phyloP scores from a whole-genome alignment of 164 flowering plant species.

The Pachysandra terminalis region DNA sequence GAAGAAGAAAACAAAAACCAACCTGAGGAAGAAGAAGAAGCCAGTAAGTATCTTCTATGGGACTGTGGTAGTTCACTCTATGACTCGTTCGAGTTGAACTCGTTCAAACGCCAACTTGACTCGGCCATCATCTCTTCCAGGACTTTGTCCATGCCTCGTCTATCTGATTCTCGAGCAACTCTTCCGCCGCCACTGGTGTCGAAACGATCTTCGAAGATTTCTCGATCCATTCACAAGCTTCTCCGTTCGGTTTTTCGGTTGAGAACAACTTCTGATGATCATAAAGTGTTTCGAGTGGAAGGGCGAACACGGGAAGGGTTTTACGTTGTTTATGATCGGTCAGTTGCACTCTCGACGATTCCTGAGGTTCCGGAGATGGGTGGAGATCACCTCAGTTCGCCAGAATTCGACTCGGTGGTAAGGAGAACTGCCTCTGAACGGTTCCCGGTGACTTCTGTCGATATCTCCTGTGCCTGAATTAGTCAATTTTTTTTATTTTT shows the following conservation, averaged over 20 bases:
- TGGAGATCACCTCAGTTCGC: slow-evolving; percentile 27
- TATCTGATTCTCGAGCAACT: slow-evolving; percentile 23
- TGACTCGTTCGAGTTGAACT: slow-evolving; percentile 87
- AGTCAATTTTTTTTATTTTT: no score
- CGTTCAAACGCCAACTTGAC: slow-evolving; percentile 77
- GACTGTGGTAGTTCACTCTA: slow-evolving; percentile 86
- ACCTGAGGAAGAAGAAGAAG: no score
- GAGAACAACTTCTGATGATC: slow-evolving; percentile 10
- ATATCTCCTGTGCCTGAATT: slow-evolving; percentile 39
- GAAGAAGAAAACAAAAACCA: background rate
- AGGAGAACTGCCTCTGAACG: slow-evolving; percentile 45
- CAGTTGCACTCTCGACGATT: slow-evolving; percentile 40
- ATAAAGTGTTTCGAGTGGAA: background rate
- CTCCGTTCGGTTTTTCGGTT: slow-evolving; percentile 49
- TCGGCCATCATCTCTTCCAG: slow-evolving; percentile 70
- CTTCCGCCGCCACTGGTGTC: slow-evolving; percentile 17
- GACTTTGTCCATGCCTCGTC: slow-evolving; percentile 72
- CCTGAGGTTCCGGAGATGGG: slow-evolving; percentile 49
- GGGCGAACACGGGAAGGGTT: slow-evolving; percentile 14
- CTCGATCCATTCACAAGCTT: slow-evolving; percentile 53
- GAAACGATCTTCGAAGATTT: slow-evolving; percentile 38
- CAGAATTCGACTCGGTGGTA: slow-evolving; percentile 34
- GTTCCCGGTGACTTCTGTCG: slow-evolving; percentile 32
- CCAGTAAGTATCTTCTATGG: slow-evolving; percentile 47
- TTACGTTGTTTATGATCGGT: slow-evolving; percentile 28